Percentiles rank a stretch among this genome's conserved stretches.
phyloP scores from a whole-genome alignment of 2,329 filamentous ascomycete species.

The Verticillium tricorpus region DNA sequence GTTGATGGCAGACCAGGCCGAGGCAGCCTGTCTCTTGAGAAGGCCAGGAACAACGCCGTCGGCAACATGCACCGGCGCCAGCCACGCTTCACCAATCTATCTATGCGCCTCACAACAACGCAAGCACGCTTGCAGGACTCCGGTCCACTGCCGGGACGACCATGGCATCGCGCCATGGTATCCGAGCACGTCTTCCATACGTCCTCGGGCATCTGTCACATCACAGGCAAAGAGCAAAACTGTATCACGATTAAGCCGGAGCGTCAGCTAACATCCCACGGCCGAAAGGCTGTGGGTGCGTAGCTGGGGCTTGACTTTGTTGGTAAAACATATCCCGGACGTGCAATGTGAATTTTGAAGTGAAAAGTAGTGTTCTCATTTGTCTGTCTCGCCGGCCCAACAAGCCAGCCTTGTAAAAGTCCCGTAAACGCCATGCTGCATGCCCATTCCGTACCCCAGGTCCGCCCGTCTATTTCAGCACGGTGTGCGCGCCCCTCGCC shows the following conservation, averaged over 20 bases:
- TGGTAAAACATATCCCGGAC: constrained; percentile 62
- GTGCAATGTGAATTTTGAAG: neutral
- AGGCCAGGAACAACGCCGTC: no score
- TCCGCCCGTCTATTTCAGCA: constrained; percentile 66
- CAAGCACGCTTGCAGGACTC: neutral
- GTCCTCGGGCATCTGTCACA: constrained; percentile 76
- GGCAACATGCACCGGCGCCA: no score
- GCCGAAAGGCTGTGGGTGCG: constrained; percentile 75
- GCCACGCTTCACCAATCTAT: no score
- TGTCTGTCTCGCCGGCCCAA: neutral
- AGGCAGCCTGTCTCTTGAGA: no score
- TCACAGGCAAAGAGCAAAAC: constrained; percentile 68
- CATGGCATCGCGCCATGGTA: constrained; percentile 48
- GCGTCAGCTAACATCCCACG: constrained; percentile 79
- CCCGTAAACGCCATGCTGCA: neutral
- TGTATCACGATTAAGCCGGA: constrained; percentile 99
- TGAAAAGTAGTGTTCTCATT: neutral
- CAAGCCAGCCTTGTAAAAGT: neutral
- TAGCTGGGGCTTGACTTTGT: constrained; percentile 97
- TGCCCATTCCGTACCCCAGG: neutral
- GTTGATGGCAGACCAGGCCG: neutral
- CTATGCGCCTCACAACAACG: neutral
- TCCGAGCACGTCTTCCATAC: constrained; percentile 62
- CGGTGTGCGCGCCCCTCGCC: constrained; percentile 84
- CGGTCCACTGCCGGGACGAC: constrained; percentile 48